Base-by-base conservation (phyloP, 2,329 filamentous ascomycete species). In the Diaporthe citri region DNA sequence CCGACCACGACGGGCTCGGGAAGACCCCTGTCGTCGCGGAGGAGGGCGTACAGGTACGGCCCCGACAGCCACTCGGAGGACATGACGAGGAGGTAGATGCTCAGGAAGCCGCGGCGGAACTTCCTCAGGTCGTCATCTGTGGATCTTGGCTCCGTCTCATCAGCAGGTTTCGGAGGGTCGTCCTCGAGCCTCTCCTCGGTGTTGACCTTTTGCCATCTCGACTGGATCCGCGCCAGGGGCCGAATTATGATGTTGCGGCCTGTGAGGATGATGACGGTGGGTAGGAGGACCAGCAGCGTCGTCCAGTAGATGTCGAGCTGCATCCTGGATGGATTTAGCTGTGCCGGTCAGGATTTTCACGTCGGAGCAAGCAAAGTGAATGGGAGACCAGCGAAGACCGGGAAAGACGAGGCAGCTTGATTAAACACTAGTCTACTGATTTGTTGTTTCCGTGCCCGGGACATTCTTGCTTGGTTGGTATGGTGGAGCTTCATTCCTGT, bases 221-320 rank as follows among this genome's bases (percentile, higher is more conserved):
- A 59, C 5, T 67, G 52, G 5, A 73, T 67, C 10, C 43, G 55
- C 10, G 36, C 39, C 31, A 76, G 48, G 9, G 62, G 57, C 5
- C 39, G 71, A 10, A 73, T 22, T 15, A 77, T 55, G 3, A 77
- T 28, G 1, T 56, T 59, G 25, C 71, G 73, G 34, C 73, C 62
- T 8, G 72, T 71, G 10, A 78, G 43, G 12, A 78, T 28, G 31
- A 76, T 41, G 3, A 78, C 76, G 0, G 73, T 71, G 1, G 75
- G 73, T 7, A 78, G 55, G n/a, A 78, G 73, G n/a, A 75, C 55
- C 48, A 78, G 57, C 22, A 78, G 70, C 12, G 67, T 64, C 13
- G 70, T 75, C 77, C 77, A 78, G 72, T 77, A 78, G 34, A 78
- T 75, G 52, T 78, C 73, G 48, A 78, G 69, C 28, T 70, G 46